phyloP scores from a whole-genome alignment of 768 basidiomycete genomes.

The Tricholoma sp. region DNA sequence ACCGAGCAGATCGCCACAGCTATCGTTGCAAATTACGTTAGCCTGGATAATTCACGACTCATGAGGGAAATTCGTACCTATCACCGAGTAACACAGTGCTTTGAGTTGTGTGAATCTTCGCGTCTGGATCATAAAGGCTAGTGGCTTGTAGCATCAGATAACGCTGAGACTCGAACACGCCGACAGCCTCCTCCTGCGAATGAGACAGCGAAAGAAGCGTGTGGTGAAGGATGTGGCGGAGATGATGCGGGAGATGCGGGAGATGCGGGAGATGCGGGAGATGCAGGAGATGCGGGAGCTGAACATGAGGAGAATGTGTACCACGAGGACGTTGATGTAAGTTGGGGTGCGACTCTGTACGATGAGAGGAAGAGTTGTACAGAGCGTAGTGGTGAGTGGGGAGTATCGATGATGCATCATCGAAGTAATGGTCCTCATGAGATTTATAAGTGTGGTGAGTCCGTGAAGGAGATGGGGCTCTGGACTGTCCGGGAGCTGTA shows the following conservation, averaged over 20 bases:
- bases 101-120: slow-evolving; percentile 35
- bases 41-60: not conserved
- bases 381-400: not conserved
- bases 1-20: slow-evolving; percentile 51
- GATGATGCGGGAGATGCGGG: too few relatives aligned
- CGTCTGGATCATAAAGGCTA: slow-evolving; percentile 44
- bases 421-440: not conserved
- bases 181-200: slow-evolving; percentile 49
- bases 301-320: slow-evolving; percentile 16
- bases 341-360: not conserved
- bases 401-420: not conserved
- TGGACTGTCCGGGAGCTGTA: slow-evolving; percentile 19
- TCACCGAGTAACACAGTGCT: slow-evolving; percentile 41
- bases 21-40: slow-evolving; percentile 5
- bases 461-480: slow-evolving; percentile 22
- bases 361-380: slow-evolving; percentile 1
- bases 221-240: slow-evolving; percentile 24
- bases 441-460: too few relatives aligned
- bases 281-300: slow-evolving; percentile 24
- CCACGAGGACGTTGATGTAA: slow-evolving; percentile 15
- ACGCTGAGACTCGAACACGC: slow-evolving; percentile 67
- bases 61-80: slow-evolving; percentile 21
- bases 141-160: slow-evolving; percentile 66
- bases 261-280: slow-evolving; percentile 31
- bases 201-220: slow-evolving; percentile 35